phyloP scores from a whole-genome alignment of 495 filamentous ascomycete species.

The Penicillium arizonense region DNA sequence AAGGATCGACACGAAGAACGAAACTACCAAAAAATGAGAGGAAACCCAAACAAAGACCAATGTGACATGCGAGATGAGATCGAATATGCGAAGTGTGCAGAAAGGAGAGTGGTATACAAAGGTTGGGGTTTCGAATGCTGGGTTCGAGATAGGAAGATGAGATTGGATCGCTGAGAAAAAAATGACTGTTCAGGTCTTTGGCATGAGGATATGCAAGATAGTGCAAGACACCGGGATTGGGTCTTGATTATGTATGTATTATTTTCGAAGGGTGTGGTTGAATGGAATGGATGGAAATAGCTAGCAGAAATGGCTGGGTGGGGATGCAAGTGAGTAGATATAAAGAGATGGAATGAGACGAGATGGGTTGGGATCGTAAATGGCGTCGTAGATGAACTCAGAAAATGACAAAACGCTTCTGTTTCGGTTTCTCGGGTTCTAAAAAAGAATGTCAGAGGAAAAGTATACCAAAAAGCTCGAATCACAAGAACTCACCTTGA shows the following conservation, averaged over 20 bases:
- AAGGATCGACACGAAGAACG: background rate
- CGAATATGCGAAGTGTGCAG: background rate
- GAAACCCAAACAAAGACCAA: too few relatives aligned
- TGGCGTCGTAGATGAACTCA: conserved; percentile 1
- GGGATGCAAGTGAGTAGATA: too few relatives aligned
- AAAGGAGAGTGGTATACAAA: conserved; percentile 1
- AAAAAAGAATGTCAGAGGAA: background rate
- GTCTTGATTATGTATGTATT: background rate
- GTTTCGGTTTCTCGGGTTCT: conserved; percentile 24
- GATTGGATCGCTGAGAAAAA: background rate
- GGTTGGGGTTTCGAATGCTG: background rate
- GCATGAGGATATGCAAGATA: background rate
- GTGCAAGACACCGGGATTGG: too few relatives aligned
- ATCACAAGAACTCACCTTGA: conserved; percentile 11
- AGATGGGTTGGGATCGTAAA: background rate
- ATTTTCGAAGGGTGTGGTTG: background rate
- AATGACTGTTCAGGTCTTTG: background rate
- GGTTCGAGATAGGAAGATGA: background rate
- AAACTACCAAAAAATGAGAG: background rate
- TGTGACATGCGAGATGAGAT: background rate
- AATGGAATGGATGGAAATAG: background rate
- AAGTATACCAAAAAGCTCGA: background rate
- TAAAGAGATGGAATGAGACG: background rate
- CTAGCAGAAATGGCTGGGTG: too few relatives aligned
- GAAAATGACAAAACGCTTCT: conserved; percentile 37